Conservation (phyloP, 306 rosid species). For the Potentilla sterilis region DNA sequence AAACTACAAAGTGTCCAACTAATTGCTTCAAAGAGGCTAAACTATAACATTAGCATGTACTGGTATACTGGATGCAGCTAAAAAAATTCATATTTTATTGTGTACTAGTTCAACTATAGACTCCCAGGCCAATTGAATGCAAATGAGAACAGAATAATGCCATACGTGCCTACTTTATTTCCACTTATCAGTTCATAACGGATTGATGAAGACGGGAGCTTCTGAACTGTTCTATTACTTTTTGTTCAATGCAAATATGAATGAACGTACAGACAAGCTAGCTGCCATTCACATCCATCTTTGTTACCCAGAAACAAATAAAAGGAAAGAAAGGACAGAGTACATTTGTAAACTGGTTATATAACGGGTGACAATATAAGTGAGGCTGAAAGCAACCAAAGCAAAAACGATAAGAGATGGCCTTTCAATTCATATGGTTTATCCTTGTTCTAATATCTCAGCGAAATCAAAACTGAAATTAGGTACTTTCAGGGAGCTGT, state of each 20-base stretch:
- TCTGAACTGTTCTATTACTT: not conserved
- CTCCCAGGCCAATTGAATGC: not conserved
- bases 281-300: conserved; percentile 13
- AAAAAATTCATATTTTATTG: not conserved
- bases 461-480: not conserved
- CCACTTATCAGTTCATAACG: not conserved
- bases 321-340: conserved; percentile 21
- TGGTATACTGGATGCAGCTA: not conserved
- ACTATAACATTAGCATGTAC: not conserved
- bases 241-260: not conserved
- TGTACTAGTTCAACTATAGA: not conserved
- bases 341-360: conserved; percentile 18
- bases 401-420: conserved; percentile 12
- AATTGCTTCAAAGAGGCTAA: not conserved
- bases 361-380: conserved; percentile 20
- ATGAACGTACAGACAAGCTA: not conserved
- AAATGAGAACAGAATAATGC: not conserved
- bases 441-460: not conserved
- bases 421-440: conserved; percentile 18
- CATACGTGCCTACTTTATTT: not conserved
- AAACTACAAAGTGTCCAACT: not conserved
- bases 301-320: conserved; percentile 1
- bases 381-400: conserved; percentile 27
- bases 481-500: conserved; percentile 3
- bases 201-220: not conserved